These are phyloP conservation scores for Phytopythium helicoides DNA, from an alignment of 352 stramenopile genomes.

Conservation along the genomic window DNA sequence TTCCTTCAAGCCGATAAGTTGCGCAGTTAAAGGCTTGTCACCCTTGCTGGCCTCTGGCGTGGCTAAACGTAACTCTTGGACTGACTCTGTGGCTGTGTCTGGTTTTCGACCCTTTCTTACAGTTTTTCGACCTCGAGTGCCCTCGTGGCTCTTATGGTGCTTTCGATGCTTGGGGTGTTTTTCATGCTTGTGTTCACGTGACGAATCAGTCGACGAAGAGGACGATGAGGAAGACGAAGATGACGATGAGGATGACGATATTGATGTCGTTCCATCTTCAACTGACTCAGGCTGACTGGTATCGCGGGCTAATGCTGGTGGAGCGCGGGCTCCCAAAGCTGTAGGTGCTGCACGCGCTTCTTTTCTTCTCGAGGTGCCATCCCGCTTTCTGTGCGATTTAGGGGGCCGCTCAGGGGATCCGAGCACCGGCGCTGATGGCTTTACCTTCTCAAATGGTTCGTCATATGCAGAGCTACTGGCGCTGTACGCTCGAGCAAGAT, in stretches of 20 bases:
- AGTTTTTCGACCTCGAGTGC: no score
- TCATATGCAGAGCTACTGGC: conserved; percentile 37
- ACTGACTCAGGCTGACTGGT: conserved; percentile 1
- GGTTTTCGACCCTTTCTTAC: no score
- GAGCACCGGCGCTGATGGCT: conserved; percentile 42
- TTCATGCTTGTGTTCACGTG: background rate
- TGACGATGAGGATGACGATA: background rate
- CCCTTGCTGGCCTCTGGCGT: background rate
- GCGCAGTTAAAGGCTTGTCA: background rate
- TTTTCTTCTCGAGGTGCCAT: background rate
- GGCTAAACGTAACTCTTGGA: no score
- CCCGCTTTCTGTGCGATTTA: background rate
- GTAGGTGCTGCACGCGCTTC: background rate
- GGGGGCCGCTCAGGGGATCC: background rate
- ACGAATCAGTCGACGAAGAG: background rate
- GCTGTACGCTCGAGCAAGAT: no score
- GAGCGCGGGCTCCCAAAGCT: no score
- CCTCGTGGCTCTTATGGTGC: no score
- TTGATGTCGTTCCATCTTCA: conserved; percentile 3
- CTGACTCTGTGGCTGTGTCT: no score
- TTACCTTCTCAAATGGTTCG: background rate
- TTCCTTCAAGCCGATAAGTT: conserved; percentile 18
- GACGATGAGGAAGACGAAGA: background rate
- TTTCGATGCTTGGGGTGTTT: background rate
- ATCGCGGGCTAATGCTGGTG: background rate